Conservation (phyloP, 306 rosid genomes). For the Cucurbita pepo region DNA sequence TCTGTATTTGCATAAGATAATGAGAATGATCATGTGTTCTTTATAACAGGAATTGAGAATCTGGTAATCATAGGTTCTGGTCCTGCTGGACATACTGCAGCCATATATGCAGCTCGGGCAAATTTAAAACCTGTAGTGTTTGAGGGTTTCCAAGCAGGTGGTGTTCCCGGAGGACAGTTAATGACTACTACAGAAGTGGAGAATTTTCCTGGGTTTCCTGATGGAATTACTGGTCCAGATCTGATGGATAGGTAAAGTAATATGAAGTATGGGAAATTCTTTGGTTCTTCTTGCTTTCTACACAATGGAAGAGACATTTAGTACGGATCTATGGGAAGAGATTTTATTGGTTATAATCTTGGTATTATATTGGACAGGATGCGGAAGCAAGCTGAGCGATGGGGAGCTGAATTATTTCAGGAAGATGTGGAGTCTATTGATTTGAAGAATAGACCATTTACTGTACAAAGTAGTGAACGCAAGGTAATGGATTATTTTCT, state of each 20-base stretch:
- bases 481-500: slow-evolving; percentile 44
- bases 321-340: not conserved
- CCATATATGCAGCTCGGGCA: slow-evolving; percentile 92
- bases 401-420: slow-evolving; percentile 91
- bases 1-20: not conserved
- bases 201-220: slow-evolving; percentile 94
- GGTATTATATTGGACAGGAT: slow-evolving; percentile 20
- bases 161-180: slow-evolving; percentile 92
- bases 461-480: slow-evolving; percentile 84
- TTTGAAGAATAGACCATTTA: slow-evolving; percentile 59
- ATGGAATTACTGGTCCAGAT: slow-evolving; percentile 90
- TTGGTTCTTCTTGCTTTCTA: not conserved
- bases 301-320: not conserved
- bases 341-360: not conserved
- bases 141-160: slow-evolving; percentile 85
- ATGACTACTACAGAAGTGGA: slow-evolving; percentile 97
- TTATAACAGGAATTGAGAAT: slow-evolving; percentile 53
- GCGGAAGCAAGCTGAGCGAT: slow-evolving; percentile 67
- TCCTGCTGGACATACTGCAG: slow-evolving; percentile 91
- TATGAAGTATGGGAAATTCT: not conserved
- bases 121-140: slow-evolving; percentile 88
- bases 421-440: slow-evolving; percentile 83
- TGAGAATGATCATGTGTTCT: not conserved
- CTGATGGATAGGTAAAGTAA: slow-evolving; percentile 69
- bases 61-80: slow-evolving; percentile 81